These are phyloP conservation scores for Tulasnella sp. DNA, from an alignment of 768 basidiomycete genomes.

Conservation along the genomic window DNA sequence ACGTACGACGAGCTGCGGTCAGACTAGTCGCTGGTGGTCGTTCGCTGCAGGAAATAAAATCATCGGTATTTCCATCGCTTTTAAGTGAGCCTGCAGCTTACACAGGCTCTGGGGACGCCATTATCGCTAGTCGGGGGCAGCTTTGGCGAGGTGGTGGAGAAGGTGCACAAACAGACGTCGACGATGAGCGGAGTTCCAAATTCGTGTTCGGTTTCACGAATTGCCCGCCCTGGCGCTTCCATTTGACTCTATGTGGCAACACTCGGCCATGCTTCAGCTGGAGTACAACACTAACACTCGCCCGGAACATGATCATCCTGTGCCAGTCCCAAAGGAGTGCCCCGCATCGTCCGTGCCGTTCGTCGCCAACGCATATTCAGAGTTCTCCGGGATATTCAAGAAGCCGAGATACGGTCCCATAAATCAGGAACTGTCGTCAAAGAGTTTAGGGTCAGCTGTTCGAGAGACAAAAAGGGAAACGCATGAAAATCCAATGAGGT, in stretches of 20 bases:
- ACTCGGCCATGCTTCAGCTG: neutral
- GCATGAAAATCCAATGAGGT: neutral
- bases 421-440: neutral
- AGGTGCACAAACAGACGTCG: neutral
- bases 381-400: neutral
- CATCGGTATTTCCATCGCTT: neutral
- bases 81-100: neutral
- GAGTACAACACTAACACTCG: too few relatives aligned
- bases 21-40: neutral
- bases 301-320: too few relatives aligned
- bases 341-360: too few relatives aligned
- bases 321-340: too few relatives aligned
- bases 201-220: neutral
- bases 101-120: neutral
- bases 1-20: constrained; percentile 6
- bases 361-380: too few relatives aligned
- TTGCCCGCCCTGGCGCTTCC: neutral
- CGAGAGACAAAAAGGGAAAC: neutral
- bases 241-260: neutral
- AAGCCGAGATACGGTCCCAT: neutral
- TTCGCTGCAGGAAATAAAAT: neutral
- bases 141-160: neutral
- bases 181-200: neutral
- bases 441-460: neutral
- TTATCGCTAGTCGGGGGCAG: neutral